These are phyloP conservation scores for Chrysoporthe puriensis DNA, from an alignment of 2,329 filamentous ascomycete species.

Conservation along the genomic window DNA sequence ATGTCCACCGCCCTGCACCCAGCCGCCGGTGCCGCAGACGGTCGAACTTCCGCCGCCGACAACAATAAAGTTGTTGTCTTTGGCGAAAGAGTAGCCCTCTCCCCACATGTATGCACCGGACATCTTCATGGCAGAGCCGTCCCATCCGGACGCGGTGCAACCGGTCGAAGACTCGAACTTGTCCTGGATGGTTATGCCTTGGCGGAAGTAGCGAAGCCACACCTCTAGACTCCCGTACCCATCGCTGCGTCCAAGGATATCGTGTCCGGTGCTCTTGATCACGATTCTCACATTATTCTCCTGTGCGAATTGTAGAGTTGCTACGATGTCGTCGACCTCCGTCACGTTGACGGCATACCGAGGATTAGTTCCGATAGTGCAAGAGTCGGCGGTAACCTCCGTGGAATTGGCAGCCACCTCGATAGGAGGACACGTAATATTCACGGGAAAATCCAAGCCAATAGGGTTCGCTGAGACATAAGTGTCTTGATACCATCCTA, in stretches of 20 bases:
- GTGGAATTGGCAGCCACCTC: too few species aligned
- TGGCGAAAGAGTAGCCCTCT: slow-evolving; percentile 37
- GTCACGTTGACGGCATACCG: slow-evolving; percentile 32
- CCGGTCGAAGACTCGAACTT: slow-evolving; percentile 43
- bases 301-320: slow-evolving; percentile 42
- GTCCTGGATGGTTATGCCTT: too few species aligned
- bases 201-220: slow-evolving; percentile 58
- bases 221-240: slow-evolving; percentile 43
- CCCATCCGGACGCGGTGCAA: slow-evolving; percentile 42
- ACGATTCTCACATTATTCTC: slow-evolving; percentile 52
- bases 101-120: slow-evolving; percentile 50
- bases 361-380: not conserved
- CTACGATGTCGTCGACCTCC: slow-evolving; percentile 26
- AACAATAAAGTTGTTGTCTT: slow-evolving; percentile 45
- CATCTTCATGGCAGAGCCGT: slow-evolving; percentile 50
- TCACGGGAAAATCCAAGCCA: too few species aligned
- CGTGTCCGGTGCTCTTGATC: slow-evolving; percentile 59
- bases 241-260: slow-evolving; percentile 52
- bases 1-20: slow-evolving; percentile 56
- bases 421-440: too few species aligned
- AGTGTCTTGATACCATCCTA: too few species aligned
- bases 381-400: too few species aligned
- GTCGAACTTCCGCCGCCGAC: slow-evolving; percentile 52
- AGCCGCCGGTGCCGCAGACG: slow-evolving; percentile 51
- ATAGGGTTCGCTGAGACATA: too few species aligned